Evolutionary conservation across 441 rosid species (phyloP).

Genomic region (Hura crepitans): DNA sequence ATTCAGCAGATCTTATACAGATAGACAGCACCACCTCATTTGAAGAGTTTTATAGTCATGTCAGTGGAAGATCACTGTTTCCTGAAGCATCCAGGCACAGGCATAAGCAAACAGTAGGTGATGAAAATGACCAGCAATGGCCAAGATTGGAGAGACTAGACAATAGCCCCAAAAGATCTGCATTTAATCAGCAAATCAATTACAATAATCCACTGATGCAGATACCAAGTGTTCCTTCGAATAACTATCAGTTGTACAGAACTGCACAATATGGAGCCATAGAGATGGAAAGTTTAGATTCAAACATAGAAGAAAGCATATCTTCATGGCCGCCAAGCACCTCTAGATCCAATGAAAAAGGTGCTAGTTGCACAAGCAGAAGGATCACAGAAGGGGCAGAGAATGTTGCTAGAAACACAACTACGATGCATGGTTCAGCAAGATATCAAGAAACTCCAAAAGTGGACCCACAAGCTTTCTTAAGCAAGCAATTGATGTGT

Average conservation of each 20-base stretch:
- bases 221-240: constrained; percentile 29
- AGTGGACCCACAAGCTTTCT: constrained; percentile 23
- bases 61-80: constrained; percentile 33
- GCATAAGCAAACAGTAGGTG: constrained; percentile 29
- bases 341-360: constrained; percentile 35
- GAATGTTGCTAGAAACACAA: constrained; percentile 19
- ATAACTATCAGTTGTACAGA: constrained; percentile 29
- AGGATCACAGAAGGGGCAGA: constrained; percentile 29
- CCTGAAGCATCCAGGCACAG: constrained; percentile 31
- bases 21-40: constrained; percentile 39
- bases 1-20: constrained; percentile 25
- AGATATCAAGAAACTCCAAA: constrained; percentile 26
- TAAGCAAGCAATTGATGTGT: constrained; percentile 31
- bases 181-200: constrained; percentile 36
- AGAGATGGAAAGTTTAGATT: constrained; percentile 39
- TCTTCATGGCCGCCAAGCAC: constrained; percentile 47
- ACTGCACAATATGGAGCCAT: constrained; percentile 31
- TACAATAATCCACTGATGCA: constrained; percentile 28
- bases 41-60: constrained; percentile 35
- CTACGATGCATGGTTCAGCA: constrained; percentile 29
- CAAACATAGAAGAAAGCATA: constrained; percentile 42
- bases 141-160: constrained; percentile 28
- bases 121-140: constrained; percentile 34
- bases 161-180: constrained; percentile 28
- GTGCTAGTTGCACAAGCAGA: constrained; percentile 27